Percentiles rank a stretch among this genome's conserved stretches.
phyloP scores from a whole-genome alignment of 2,329 filamentous ascomycete species.

The Xylogone sp. region DNA sequence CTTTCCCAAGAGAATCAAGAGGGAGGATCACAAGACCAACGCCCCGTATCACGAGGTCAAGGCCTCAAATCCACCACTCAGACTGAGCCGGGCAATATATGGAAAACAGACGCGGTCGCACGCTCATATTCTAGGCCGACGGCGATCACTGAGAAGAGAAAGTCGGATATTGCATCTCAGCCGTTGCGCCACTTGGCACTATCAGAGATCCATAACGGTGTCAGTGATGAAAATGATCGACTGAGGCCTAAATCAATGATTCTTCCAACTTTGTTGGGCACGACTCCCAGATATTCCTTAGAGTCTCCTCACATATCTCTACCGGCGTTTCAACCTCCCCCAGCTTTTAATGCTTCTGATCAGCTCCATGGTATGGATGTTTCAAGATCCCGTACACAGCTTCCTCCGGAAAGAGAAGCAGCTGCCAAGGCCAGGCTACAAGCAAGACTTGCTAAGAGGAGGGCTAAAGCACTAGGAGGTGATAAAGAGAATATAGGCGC shows the following conservation, averaged over 20 bases:
- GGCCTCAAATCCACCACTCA: background rate
- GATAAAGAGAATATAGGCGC: slow-evolving; percentile 21
- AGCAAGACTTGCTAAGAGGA: slow-evolving; percentile 24
- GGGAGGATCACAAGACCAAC: background rate
- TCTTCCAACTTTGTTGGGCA: slow-evolving; percentile 11
- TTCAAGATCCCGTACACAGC: slow-evolving; percentile 14
- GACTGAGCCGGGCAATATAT: background rate
- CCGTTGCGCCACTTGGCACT: slow-evolving; percentile 14
- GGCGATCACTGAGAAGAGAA: background rate
- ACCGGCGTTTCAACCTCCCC: slow-evolving; percentile 15
- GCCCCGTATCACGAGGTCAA: background rate
- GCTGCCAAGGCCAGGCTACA: slow-evolving; percentile 30
- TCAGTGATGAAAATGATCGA: slow-evolving; percentile 15
- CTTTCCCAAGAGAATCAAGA: too few relatives aligned
- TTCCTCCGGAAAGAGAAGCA: slow-evolving; percentile 29
- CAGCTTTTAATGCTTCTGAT: slow-evolving; percentile 12
- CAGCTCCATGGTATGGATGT: slow-evolving; percentile 14
- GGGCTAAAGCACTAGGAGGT: slow-evolving; percentile 7
- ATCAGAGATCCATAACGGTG: slow-evolving; percentile 23
- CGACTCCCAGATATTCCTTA: slow-evolving; percentile 6
- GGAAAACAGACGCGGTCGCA: background rate
- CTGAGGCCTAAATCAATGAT: slow-evolving; percentile 18
- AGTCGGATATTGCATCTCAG: background rate
- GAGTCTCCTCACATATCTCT: slow-evolving; percentile 13
- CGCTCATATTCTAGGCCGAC: background rate